phyloP scores from a whole-genome alignment of 129 eudicot genomes.

The Flaveria robusta region DNA sequence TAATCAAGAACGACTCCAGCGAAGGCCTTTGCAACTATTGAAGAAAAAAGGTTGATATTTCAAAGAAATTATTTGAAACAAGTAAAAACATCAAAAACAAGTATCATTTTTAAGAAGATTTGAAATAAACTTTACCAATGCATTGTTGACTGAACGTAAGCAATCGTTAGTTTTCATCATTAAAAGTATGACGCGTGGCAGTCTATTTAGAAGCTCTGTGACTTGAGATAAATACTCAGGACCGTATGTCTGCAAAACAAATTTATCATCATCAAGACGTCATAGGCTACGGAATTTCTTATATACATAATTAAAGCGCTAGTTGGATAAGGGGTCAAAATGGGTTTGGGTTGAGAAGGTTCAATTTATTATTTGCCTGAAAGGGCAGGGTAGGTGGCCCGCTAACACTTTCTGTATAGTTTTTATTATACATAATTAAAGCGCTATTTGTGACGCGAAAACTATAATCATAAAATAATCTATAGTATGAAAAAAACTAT shows the following conservation, averaged over 20 bases:
- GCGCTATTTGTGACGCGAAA: neutral
- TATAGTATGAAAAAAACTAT: too few relatives aligned
- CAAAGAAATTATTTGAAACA: constrained; percentile 16
- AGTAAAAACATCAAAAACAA: constrained; percentile 4
- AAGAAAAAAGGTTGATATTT: constrained; percentile 9
- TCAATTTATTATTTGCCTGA: too few relatives aligned
- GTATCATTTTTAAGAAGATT: neutral
- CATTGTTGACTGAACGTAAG: constrained; percentile 74
- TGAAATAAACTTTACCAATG: constrained; percentile 54
- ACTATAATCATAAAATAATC: neutral
- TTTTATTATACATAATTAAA: neutral
- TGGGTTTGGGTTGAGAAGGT: neutral
- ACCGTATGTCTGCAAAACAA: constrained; percentile 75
- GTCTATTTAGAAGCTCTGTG: constrained; percentile 78
- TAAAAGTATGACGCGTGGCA: constrained; percentile 87
- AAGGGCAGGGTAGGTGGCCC: too few relatives aligned
- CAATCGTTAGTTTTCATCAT: constrained; percentile 98
- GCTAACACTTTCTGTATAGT: neutral
- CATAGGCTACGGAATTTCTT: too few relatives aligned
- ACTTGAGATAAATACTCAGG: constrained; percentile 86
- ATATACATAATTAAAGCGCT: too few relatives aligned
- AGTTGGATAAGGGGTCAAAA: neutral
- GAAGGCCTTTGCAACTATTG: constrained; percentile 75
- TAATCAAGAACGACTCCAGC: constrained; percentile 74
- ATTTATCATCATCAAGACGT: neutral